Conservation (phyloP, 495 filamentous ascomycete species). For the Pseudevernia furfuracea region DNA sequence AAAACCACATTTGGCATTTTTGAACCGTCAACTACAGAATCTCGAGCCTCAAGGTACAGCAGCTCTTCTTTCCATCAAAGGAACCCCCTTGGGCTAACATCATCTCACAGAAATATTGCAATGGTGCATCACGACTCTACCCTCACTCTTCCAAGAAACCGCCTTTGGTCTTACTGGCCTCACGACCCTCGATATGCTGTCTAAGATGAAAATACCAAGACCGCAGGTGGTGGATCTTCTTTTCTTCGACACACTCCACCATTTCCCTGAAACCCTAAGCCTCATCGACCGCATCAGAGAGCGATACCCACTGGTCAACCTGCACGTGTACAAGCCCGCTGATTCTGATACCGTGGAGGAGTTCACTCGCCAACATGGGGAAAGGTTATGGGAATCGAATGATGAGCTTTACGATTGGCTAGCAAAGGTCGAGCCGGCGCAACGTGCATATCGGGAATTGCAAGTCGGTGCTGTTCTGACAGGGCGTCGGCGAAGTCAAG, state of each 20-base stretch:
- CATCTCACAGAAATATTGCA: conserved; percentile 63
- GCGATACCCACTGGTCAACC: conserved; percentile 65
- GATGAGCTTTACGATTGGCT: conserved; percentile 91
- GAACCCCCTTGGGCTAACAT: conserved; percentile 26
- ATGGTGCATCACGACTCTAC: conserved; percentile 88
- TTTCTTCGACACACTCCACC: conserved; percentile 94
- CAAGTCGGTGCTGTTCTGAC: conserved; percentile 89
- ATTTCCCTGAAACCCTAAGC: conserved; percentile 82
- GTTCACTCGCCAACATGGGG: conserved; percentile 74
- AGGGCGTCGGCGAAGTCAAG: conserved; percentile 87
- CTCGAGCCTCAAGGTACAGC: conserved; percentile 64
- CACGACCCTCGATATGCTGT: conserved; percentile 90
- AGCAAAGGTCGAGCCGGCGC: conserved; percentile 93
- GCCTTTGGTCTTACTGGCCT: conserved; percentile 93
- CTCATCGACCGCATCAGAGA: conserved; percentile 71
- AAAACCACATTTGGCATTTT: conserved; percentile 75
- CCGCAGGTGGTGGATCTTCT: conserved; percentile 73
- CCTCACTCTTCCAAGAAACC: conserved; percentile 91
- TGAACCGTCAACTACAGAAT: conserved; percentile 79
- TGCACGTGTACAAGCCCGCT: conserved; percentile 85
- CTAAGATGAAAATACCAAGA: conserved; percentile 66
- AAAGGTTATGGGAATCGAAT: conserved; percentile 76
- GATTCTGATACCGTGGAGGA: conserved; percentile 60
- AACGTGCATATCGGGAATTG: conserved; percentile 83
- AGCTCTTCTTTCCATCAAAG: conserved; percentile 4